Percentiles rank a stretch among this genome's conserved stretches.
phyloP scores from a whole-genome alignment of 345 rosid genomes.

The Citrus unshiu region DNA sequence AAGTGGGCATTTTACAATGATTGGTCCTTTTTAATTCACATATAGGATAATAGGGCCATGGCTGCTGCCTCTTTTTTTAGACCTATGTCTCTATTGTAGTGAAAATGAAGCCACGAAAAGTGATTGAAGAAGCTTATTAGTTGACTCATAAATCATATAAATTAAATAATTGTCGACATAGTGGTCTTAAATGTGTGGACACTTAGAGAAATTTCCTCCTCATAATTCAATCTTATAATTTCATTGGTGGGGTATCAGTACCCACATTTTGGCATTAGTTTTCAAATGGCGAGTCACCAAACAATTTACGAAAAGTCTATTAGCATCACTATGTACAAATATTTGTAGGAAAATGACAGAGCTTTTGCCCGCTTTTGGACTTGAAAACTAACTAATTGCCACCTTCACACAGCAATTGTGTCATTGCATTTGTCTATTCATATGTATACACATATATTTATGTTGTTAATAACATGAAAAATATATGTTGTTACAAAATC shows the following conservation, averaged over 20 bases:
- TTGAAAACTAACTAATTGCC: not conserved
- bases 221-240: not conserved
- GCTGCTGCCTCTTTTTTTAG: not conserved
- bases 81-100: not conserved
- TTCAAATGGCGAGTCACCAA: not conserved
- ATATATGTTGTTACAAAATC: not conserved
- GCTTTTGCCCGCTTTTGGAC: not conserved
- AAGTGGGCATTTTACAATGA: not conserved
- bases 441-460: too few relatives aligned
- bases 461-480: too few relatives aligned
- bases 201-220: not conserved
- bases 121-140: not conserved
- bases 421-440: too few relatives aligned
- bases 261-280: not conserved
- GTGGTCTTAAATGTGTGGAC: not conserved
- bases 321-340: not conserved
- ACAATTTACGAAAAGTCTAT: not conserved
- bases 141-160: conserved; percentile 2
- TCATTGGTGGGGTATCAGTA: too few relatives aligned
- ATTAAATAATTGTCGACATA: too few relatives aligned
- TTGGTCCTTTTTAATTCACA: not conserved
- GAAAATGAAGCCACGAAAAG: not conserved
- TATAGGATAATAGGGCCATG: too few relatives aligned
- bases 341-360: not conserved
- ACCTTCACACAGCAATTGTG: not conserved